A percentile compares a stretch with the other conserved stretches of the same genome.
Conservation (phyloP, 768 basidiomycete species). For the Termitomyces sp. region DNA sequence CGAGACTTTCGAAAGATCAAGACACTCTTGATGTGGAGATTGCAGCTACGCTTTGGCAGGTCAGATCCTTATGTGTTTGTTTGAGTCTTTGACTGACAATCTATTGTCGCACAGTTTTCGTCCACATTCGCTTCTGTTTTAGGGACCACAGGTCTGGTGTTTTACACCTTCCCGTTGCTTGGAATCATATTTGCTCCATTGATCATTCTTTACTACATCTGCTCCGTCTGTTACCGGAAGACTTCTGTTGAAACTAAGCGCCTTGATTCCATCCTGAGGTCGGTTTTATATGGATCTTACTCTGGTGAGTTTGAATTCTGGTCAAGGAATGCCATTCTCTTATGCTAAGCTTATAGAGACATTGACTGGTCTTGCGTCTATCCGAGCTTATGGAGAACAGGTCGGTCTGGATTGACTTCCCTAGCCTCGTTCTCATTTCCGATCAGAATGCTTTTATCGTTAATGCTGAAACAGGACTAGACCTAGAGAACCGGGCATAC, state of each 20-base stretch:
- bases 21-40: slow-evolving; percentile 50
- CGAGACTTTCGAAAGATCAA: slow-evolving; percentile 57
- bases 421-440: neutral
- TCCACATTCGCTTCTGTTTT: slow-evolving; percentile 36
- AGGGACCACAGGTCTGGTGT: slow-evolving; percentile 53
- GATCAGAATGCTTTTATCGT: slow-evolving; percentile 39
- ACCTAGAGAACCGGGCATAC: slow-evolving; percentile 58
- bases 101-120: slow-evolving; percentile 26
- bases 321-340: neutral
- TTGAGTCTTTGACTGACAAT: neutral
- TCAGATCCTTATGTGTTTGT: slow-evolving; percentile 10
- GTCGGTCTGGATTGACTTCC: slow-evolving; percentile 19
- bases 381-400: slow-evolving; percentile 54
- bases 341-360: slow-evolving; percentile 33
- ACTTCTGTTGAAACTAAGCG: slow-evolving; percentile 63
- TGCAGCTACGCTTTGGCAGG: slow-evolving; percentile 41
- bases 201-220: slow-evolving; percentile 43
- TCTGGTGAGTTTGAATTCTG: slow-evolving; percentile 35
- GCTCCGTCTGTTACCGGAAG: slow-evolving; percentile 50
- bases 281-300: slow-evolving; percentile 50
- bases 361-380: slow-evolving; percentile 57
- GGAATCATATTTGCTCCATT: slow-evolving; percentile 59
- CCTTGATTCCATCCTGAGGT: slow-evolving; percentile 57
- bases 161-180: slow-evolving; percentile 63
- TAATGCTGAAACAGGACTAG: slow-evolving; percentile 47